Evolutionary conservation across 2,329 filamentous ascomycete genomes (phyloP).

Genomic region (Bretziella fagacearum): DNA sequence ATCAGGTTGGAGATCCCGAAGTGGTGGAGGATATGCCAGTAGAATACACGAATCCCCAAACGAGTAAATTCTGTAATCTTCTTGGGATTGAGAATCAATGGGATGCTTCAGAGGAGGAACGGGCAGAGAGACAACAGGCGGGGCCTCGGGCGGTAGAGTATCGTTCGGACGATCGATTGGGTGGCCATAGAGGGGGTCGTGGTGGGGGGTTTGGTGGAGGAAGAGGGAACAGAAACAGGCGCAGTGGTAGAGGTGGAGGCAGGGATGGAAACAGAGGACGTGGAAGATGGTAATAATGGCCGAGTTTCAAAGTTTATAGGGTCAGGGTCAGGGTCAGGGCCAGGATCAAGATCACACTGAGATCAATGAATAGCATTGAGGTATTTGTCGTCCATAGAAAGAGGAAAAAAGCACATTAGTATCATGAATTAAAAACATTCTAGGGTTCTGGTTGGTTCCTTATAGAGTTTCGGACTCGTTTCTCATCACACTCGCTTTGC

Average conservation of each 20-base stretch:
- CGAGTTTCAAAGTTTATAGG: no score
- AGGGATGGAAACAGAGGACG: no score
- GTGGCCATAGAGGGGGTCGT: constrained; percentile 24
- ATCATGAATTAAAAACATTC: no score
- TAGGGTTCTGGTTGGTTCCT: no score
- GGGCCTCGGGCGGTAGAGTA: constrained; percentile 2
- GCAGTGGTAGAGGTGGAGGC: constrained; percentile 19
- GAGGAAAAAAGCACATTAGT: no score
- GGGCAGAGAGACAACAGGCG: constrained; percentile 41
- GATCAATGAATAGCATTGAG: no score
- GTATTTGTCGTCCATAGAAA: no score
- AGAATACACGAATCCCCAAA: constrained; percentile 82
- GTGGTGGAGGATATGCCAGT: constrained; percentile 45
- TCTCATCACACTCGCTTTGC: no score
- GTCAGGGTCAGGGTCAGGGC: no score
- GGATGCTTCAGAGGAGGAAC: constrained; percentile 55
- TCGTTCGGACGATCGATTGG: constrained; percentile 23
- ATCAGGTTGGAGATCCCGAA: constrained; percentile 40
- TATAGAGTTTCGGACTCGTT: no score
- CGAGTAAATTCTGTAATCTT: constrained; percentile 60
- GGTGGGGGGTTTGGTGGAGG: constrained; percentile 24
- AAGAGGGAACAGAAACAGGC: constrained; percentile 23
- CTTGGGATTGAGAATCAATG: constrained; percentile 62
- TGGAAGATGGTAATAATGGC: no score
- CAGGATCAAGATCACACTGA: no score